These are phyloP conservation scores for Elsinoe perseae DNA, from an alignment of 2,329 filamentous ascomycete species.

Conservation along the genomic window DNA sequence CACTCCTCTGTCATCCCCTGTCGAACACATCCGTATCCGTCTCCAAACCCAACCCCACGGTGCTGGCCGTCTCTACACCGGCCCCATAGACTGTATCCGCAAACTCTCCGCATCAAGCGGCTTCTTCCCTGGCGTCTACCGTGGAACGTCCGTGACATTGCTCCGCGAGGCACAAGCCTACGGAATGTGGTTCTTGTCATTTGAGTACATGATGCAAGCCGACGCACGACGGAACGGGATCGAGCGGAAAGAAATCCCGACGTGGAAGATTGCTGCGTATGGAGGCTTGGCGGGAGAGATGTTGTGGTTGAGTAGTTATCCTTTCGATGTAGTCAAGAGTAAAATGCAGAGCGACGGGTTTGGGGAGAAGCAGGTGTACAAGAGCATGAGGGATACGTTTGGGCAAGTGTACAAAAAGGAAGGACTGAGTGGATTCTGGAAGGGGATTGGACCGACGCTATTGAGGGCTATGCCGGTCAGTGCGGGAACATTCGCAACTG, in stretches of 20 bases:
- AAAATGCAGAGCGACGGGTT: conserved; percentile 99
- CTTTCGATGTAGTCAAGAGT: conserved; percentile 95
- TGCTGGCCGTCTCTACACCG: conserved; percentile 65
- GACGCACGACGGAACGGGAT: conserved; percentile 73
- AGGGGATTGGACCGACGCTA: conserved; percentile 81
- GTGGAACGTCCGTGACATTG: conserved; percentile 78
- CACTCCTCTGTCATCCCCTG: conserved; percentile 77
- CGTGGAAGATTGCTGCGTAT: conserved; percentile 81
- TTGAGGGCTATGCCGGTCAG: conserved; percentile 94
- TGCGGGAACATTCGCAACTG: conserved; percentile 90
- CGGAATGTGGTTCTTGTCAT: conserved; percentile 88
- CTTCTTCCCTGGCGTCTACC: conserved; percentile 68
- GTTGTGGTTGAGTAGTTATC: conserved; percentile 88
- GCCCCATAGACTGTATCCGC: conserved; percentile 82
- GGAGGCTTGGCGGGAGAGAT: conserved; percentile 90
- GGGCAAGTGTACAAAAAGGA: conserved; percentile 69
- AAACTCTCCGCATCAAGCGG: conserved; percentile 67
- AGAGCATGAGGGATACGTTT: conserved; percentile 83
- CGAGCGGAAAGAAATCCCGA: conserved; percentile 68
- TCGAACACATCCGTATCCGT: conserved; percentile 94
- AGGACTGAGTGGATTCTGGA: conserved; percentile 84
- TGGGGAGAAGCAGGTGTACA: conserved; percentile 62
- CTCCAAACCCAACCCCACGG: conserved; percentile 95
- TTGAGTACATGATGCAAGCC: conserved; percentile 92
- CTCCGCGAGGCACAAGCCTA: conserved; percentile 89